Percentiles rank a stretch among this genome's conserved stretches.
These are phyloP conservation scores for Candida montana DNA, from an alignment of 805 yeast species.

Conservation along the genomic window DNA sequence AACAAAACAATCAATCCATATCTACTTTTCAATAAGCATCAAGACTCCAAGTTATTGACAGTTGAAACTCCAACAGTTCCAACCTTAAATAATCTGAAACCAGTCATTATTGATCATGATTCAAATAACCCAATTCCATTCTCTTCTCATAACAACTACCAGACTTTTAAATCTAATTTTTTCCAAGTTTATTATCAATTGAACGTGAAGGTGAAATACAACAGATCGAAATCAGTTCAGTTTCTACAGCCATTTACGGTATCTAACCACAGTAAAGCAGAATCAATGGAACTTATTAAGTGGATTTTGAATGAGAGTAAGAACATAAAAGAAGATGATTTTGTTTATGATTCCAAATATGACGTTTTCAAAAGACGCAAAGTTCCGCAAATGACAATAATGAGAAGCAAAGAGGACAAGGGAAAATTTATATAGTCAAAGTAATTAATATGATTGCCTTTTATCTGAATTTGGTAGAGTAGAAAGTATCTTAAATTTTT, in stretches of 20 bases:
- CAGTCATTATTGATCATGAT: constrained; percentile 22
- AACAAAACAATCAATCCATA: constrained; percentile 17
- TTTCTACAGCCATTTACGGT: constrained; percentile 47
- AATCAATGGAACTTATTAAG: constrained; percentile 44
- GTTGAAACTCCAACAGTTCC: constrained; percentile 16
- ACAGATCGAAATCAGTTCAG: constrained; percentile 46
- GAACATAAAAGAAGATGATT: constrained; percentile 31
- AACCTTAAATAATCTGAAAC: constrained; percentile 26
- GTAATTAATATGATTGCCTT: no score
- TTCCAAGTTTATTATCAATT: constrained; percentile 49
- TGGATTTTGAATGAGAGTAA: constrained; percentile 52
- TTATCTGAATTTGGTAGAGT: no score
- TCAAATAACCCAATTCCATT: constrained; percentile 26
- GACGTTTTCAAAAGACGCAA: constrained; percentile 24
- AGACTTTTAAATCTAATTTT: constrained; percentile 38
- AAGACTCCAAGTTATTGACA: constrained; percentile 26
- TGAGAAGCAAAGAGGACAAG: constrained; percentile 21
- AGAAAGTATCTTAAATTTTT: no score
- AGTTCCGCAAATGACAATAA: constrained; percentile 27
- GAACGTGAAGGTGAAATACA: constrained; percentile 36
- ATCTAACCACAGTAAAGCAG: constrained; percentile 45
- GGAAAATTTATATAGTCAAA: constrained; percentile 14
- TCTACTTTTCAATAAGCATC: constrained; percentile 28
- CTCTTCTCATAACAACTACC: constrained; percentile 44
- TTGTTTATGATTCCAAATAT: constrained; percentile 25